Evolutionary conservation across 768 basidiomycete genomes (phyloP).

Genomic region (Tricholomella constricta): DNA sequence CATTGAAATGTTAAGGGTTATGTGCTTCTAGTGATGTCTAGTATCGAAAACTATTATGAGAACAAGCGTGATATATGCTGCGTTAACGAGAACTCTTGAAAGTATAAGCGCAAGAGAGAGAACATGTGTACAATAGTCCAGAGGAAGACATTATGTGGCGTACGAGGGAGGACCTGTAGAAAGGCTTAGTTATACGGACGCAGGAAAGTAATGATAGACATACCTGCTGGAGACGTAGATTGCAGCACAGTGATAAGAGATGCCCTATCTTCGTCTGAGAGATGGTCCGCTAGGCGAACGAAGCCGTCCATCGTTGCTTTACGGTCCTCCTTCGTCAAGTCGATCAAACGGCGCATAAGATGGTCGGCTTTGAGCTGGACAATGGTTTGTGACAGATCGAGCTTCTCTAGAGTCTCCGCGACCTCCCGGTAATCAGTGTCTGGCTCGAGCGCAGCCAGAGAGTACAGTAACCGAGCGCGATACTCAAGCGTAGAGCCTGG

Average conservation of each 20-base stretch:
- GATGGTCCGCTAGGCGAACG: slow-evolving; percentile 67
- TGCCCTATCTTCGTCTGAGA: slow-evolving; percentile 73
- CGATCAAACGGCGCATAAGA: slow-evolving; percentile 65
- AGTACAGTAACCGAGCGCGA: slow-evolving; percentile 62
- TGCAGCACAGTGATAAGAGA: slow-evolving; percentile 63
- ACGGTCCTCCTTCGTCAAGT: slow-evolving; percentile 71
- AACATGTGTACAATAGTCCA: slow-evolving; percentile 1
- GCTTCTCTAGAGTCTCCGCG: slow-evolving; percentile 67
- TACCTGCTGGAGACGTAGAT: slow-evolving; percentile 59
- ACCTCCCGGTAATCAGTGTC: slow-evolving; percentile 55
- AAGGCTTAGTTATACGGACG: background rate
- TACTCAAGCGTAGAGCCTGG: slow-evolving; percentile 72
- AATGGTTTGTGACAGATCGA: slow-evolving; percentile 66
- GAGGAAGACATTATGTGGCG: slow-evolving; percentile 16
- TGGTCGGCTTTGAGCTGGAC: slow-evolving; percentile 70
- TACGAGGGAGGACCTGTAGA: slow-evolving; percentile 41
- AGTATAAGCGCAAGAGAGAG: background rate
- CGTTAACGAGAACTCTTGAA: slow-evolving; percentile 7
- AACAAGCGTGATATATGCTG: slow-evolving; percentile 18
- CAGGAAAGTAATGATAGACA: slow-evolving; percentile 21
- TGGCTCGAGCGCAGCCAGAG: slow-evolving; percentile 56
- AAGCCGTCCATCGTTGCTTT: slow-evolving; percentile 78
- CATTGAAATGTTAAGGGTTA: background rate
- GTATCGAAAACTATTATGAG: slow-evolving; percentile 15
- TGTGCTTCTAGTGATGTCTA: slow-evolving; percentile 11